Conservation (phyloP, 345 rosid genomes). For the Citrus reticulata region DNA sequence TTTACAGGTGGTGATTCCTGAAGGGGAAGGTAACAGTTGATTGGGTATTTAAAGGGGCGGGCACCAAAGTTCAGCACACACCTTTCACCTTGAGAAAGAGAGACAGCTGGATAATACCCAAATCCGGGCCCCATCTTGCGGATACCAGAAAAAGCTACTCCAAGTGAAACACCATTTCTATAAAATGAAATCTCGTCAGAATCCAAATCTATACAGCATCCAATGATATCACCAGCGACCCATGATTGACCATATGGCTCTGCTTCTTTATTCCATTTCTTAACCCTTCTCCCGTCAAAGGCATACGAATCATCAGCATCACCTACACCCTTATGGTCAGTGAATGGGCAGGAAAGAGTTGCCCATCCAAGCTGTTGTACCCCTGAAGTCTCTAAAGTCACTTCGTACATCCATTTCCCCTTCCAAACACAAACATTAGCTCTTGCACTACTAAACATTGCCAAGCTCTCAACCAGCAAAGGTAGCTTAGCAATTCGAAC, state of each 20-base stretch:
- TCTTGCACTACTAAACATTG: slow-evolving; percentile 81
- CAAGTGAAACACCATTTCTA: slow-evolving; percentile 78
- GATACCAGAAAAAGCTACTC: slow-evolving; percentile 72
- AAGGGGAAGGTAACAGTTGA: slow-evolving; percentile 65
- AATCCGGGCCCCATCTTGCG: slow-evolving; percentile 75
- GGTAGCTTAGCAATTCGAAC: slow-evolving; percentile 61
- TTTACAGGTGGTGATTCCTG: slow-evolving; percentile 53
- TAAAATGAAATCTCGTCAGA: slow-evolving; percentile 70
- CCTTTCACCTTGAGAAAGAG: slow-evolving; percentile 91
- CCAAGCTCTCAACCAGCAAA: slow-evolving; percentile 80
- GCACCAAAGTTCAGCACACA: slow-evolving; percentile 86
- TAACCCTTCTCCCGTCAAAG: slow-evolving; percentile 89
- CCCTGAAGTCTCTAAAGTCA: slow-evolving; percentile 85
- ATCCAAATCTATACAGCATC: slow-evolving; percentile 85
- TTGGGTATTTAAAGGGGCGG: slow-evolving; percentile 72
- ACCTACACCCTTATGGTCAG: slow-evolving; percentile 92
- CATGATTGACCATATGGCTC: slow-evolving; percentile 85
- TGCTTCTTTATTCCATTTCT: slow-evolving; percentile 82
- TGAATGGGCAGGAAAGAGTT: slow-evolving; percentile 80
- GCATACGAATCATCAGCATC: slow-evolving; percentile 99
- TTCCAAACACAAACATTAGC: slow-evolving; percentile 89
- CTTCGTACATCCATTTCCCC: slow-evolving; percentile 99
- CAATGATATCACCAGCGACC: slow-evolving; percentile 92
- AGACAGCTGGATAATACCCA: slow-evolving; percentile 91
- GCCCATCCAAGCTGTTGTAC: slow-evolving; percentile 98